Evolutionary conservation across 73 alveolate genomes (phyloP).

Genomic region (Paramecium tetraurelia): DNA sequence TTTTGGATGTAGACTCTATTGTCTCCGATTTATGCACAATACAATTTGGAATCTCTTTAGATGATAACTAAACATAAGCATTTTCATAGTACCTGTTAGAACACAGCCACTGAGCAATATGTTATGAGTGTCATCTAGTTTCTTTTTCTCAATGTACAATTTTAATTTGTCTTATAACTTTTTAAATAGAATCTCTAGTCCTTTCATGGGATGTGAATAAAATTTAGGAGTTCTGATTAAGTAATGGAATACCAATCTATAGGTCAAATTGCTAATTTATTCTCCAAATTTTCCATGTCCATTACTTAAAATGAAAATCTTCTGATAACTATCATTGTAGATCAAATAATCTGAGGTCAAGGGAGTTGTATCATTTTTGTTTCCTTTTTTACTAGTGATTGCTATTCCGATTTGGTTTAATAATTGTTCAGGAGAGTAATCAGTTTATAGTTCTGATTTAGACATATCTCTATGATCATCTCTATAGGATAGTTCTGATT

Average conservation of each 20-base stretch:
- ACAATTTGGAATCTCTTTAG: not conserved
- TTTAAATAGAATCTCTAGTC: not conserved
- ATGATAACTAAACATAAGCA: not conserved
- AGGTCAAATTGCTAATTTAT: not conserved
- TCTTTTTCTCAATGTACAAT: not conserved
- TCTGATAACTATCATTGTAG: not conserved
- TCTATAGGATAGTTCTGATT: not conserved
- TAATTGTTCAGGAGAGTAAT: conserved; percentile 20
- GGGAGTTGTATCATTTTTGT: not conserved
- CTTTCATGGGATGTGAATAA: not conserved
- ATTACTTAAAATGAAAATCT: not conserved
- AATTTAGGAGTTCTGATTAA: not conserved
- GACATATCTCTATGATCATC: not conserved
- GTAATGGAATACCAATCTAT: conserved; percentile 11
- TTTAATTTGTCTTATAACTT: not conserved
- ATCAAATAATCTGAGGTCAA: not conserved
- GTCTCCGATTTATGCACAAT: not conserved
- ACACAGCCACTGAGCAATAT: conserved; percentile 33
- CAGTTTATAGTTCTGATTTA: conserved; percentile 11
- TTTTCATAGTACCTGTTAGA: not conserved
- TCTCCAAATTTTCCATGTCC: conserved; percentile 45
- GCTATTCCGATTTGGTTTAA: conserved; percentile 18
- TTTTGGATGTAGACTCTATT: not conserved
- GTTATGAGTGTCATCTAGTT: conserved; percentile 20
- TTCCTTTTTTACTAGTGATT: conserved; percentile 14